These are phyloP conservation scores for Zymoseptoria brevis DNA, from an alignment of 2,329 filamentous ascomycete species.

Conservation along the genomic window DNA sequence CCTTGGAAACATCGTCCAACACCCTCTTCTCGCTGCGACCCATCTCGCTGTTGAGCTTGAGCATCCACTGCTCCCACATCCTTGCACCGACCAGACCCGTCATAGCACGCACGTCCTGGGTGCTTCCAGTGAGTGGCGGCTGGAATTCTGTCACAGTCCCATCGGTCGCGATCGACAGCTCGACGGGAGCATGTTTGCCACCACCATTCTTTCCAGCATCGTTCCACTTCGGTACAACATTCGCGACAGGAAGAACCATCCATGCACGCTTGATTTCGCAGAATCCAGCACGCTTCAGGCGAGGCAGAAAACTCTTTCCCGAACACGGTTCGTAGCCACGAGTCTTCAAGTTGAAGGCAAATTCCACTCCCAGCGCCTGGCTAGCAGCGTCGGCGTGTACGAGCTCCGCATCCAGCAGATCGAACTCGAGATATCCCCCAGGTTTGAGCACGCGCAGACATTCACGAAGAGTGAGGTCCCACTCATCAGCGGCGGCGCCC, in stretches of 20 bases:
- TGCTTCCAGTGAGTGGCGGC: slow-evolving; percentile 29
- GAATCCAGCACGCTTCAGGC: slow-evolving; percentile 70
- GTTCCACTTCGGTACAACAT: slow-evolving; percentile 36
- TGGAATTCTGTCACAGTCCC: slow-evolving; percentile 25
- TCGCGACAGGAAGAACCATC: slow-evolving; percentile 74
- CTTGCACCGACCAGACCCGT: slow-evolving; percentile 78
- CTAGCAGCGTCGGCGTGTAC: slow-evolving; percentile 73
- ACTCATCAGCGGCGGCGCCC: slow-evolving; percentile 58
- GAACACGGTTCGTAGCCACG: slow-evolving; percentile 82
- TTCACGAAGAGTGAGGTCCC: slow-evolving; percentile 75
- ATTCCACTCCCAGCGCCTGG: slow-evolving; percentile 80
- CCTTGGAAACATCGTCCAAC: slow-evolving; percentile 48
- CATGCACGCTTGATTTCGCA: slow-evolving; percentile 73
- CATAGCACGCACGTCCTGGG: slow-evolving; percentile 40
- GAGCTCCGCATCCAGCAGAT: slow-evolving; percentile 80
- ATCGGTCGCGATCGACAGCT: slow-evolving; percentile 31
- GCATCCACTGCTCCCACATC: slow-evolving; percentile 94
- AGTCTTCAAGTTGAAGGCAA: slow-evolving; percentile 80
- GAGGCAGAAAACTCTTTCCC: slow-evolving; percentile 69
- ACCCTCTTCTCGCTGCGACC: slow-evolving; percentile 53
- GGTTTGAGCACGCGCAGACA: slow-evolving; percentile 89
- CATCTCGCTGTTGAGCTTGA: slow-evolving; percentile 81
- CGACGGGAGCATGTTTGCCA: slow-evolving; percentile 11
- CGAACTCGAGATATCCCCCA: slow-evolving; percentile 86
- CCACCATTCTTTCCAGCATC: slow-evolving; percentile 21